phyloP scores from a whole-genome alignment of 768 basidiomycete species.

The Hebeloma cylindrosporum region DNA sequence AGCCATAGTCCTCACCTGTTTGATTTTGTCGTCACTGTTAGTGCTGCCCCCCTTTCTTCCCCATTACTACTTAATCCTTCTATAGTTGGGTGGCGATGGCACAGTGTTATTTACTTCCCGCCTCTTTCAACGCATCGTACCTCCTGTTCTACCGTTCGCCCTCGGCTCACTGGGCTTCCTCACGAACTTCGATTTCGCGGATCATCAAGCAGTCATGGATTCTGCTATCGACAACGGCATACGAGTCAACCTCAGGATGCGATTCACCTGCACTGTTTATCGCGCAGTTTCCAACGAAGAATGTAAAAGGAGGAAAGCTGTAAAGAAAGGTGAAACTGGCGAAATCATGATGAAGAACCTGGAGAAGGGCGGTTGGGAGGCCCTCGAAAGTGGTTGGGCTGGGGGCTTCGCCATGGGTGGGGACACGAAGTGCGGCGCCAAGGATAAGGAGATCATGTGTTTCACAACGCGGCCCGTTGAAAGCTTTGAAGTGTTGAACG shows the following conservation, averaged over 20 bases:
- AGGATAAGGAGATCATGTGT: conserved; percentile 98
- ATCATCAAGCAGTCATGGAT: conserved; percentile 85
- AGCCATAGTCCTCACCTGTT: conserved; percentile 87
- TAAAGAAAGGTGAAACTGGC: conserved; percentile 91
- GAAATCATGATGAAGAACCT: conserved; percentile 97
- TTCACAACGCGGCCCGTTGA: conserved; percentile 94
- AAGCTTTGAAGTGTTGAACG: conserved; percentile 95
- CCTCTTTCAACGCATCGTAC: conserved; percentile 97
- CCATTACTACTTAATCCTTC: conserved; percentile 14
- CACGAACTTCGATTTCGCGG: conserved; percentile 92
- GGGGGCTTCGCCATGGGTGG: conserved; percentile 43
- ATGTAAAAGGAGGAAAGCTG: conserved; percentile 69
- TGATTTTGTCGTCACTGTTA: conserved; percentile 95
- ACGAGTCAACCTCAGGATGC: conserved; percentile 96
- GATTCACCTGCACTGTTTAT: conserved; percentile 98
- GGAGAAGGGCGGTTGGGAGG: conserved; percentile 93
- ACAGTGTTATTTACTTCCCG: conserved; percentile 99
- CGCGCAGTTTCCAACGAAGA: conserved; percentile 81
- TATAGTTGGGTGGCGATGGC: conserved; percentile 94
- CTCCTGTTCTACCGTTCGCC: conserved; percentile 97
- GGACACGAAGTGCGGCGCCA: conserved; percentile 48
- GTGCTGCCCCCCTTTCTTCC: conserved; percentile 28
- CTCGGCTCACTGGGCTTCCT: conserved; percentile 97
- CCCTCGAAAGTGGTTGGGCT: conserved; percentile 79
- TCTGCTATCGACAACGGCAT: conserved; percentile 89